These are phyloP conservation scores for Hypomontagnella submonticulosa DNA, from an alignment of 495 filamentous ascomycete species.

Conservation along the genomic window DNA sequence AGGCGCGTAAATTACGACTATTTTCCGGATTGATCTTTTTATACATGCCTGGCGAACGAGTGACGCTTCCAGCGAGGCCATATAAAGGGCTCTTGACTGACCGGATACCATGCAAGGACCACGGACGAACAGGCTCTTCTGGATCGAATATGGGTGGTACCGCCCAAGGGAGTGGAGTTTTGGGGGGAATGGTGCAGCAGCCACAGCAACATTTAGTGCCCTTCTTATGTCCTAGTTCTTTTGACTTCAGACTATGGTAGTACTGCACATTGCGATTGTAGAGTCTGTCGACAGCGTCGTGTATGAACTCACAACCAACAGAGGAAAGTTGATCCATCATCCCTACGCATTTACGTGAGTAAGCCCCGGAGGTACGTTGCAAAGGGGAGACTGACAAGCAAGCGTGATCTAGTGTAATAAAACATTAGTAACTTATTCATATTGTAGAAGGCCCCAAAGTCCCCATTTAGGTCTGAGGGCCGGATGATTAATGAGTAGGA, in stretches of 20 bases:
- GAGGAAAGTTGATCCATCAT: conserved; percentile 76
- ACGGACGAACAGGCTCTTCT: conserved; percentile 64
- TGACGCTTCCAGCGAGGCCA: conserved; percentile 60
- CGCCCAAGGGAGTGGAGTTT: conserved; percentile 55
- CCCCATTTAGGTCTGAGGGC: too few relatives aligned
- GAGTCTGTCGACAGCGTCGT: conserved; percentile 63
- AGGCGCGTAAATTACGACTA: conserved; percentile 52
- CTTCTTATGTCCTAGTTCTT: conserved; percentile 32
- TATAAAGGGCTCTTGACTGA: conserved; percentile 61
- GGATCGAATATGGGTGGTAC: conserved; percentile 57
- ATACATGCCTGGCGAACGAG: conserved; percentile 69
- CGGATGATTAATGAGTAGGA: too few relatives aligned
- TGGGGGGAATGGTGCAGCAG: conserved; percentile 8
- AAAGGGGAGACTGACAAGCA: conserved; percentile 62
- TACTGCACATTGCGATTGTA: conserved; percentile 61
- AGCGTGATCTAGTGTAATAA: conserved; percentile 56
- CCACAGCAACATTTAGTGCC: conserved; percentile 10
- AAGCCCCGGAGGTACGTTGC: conserved; percentile 5
- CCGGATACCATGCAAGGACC: conserved; percentile 67
- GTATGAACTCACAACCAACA: conserved; percentile 67
- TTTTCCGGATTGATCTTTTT: conserved; percentile 63
- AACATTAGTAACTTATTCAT: too few relatives aligned
- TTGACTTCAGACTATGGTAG: conserved; percentile 48
- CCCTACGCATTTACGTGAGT: conserved; percentile 43
- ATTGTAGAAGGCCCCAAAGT: too few relatives aligned